Conservation (phyloP, 2,329 filamentous ascomycete genomes). For the Penicillium sp. region DNA sequence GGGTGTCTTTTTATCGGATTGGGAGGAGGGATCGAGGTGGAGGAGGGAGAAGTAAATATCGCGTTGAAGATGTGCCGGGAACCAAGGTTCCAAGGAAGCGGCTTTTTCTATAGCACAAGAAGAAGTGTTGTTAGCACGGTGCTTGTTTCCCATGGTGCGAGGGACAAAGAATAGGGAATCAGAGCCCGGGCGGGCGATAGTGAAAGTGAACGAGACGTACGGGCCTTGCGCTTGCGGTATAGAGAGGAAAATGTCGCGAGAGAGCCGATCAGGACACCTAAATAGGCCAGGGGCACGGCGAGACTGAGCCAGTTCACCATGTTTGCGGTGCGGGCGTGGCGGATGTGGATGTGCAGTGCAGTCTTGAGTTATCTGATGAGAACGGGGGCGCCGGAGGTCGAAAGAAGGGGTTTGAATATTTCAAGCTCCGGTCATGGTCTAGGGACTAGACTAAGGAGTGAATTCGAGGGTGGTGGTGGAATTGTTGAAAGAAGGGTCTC, state of each 20-base stretch:
- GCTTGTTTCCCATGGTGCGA: background rate
- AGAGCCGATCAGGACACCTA: slow-evolving; percentile 83
- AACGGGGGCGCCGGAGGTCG: background rate
- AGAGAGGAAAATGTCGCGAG: slow-evolving; percentile 90
- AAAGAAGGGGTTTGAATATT: background rate
- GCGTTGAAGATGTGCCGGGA: slow-evolving; percentile 84
- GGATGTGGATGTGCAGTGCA: slow-evolving; percentile 8
- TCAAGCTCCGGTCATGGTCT: slow-evolving; percentile 18
- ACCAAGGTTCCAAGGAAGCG: slow-evolving; percentile 91
- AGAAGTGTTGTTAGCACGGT: slow-evolving; percentile 10
- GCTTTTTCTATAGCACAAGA: slow-evolving; percentile 64
- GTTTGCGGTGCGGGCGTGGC: slow-evolving; percentile 32
- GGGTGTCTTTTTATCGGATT: slow-evolving; percentile 68
- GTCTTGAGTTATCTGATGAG: background rate
- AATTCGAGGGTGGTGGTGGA: slow-evolving; percentile 2
- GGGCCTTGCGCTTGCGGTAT: slow-evolving; percentile 88
- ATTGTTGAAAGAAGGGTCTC: slow-evolving; percentile 12
- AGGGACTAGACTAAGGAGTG: background rate
- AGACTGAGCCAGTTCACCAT: slow-evolving; percentile 80
- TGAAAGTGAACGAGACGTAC: slow-evolving; percentile 53
- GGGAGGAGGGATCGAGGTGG: slow-evolving; percentile 67
- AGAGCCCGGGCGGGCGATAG: background rate
- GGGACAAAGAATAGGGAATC: background rate
- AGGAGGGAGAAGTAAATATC: slow-evolving; percentile 94
- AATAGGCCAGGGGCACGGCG: slow-evolving; percentile 84